Base-by-base conservation (phyloP, 495 filamentous ascomycete genomes). In the Penicillium macrosclerotiorum region DNA sequence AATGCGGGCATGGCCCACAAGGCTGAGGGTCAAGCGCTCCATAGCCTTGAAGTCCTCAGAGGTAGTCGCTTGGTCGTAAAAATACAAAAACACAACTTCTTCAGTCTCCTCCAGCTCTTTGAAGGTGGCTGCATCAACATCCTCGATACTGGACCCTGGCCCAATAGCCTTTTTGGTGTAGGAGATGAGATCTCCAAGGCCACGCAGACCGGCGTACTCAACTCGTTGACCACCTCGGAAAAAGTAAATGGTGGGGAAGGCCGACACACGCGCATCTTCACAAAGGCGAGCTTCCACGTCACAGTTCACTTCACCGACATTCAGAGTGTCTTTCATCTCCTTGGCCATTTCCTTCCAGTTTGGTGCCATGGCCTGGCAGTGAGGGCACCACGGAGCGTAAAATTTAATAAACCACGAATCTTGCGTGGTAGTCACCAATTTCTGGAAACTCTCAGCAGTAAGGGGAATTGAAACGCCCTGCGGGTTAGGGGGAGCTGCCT, bases 341-440 rank as follows among this genome's bases (percentile, higher is more conserved):
- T 88, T 89, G 8, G 84, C 88, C 68, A 98, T 84, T 59, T 91
- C 84, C 43, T 80, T 72, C 93, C 93, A 98, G 55, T 82, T 88
- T 8, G 94, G 88, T 16, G 86, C 88, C 75, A 98, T 79, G 13
- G 87, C 88, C 62, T 96, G 86, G 64, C 93, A 98, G 65, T 98
- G 93, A 45, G 80, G 80, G 63, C 93, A 98, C 93, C 93, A 97
- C 1, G 93, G 93, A 19, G 88, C 91, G 64, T 96, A 97, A 64
- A 98, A 97, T 62, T 98, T 97, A 68, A 98, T 83, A 57, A 98
- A 96, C 93, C 93, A 98, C 12, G 90, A 85, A 34, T 97, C 90
- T 33, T 86, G 82, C 0, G 90, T 88, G 59, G 83, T 86, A 3
- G 89, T 95, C 18, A 98, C 91, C 22, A 82, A 69, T 40, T 79